phyloP scores from a whole-genome alignment of 2,329 filamentous ascomycete genomes.

The Monascus ruber region DNA sequence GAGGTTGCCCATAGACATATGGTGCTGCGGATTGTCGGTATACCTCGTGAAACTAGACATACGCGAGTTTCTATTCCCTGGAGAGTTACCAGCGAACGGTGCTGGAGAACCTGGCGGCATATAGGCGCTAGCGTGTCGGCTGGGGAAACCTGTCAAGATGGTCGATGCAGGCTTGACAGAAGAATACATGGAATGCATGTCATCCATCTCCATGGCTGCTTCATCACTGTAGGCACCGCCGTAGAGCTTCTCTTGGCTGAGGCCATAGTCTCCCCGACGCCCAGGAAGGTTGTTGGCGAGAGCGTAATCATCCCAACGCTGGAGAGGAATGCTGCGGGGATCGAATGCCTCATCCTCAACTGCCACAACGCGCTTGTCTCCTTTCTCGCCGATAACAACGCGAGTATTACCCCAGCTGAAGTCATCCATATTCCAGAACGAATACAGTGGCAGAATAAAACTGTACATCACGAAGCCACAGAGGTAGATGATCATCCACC shows the following conservation, averaged over 20 bases:
- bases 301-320: constrained; percentile 97
- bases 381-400: constrained; percentile 90
- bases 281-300: constrained; percentile 76
- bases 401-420: constrained; percentile 98
- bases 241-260: constrained; percentile 51
- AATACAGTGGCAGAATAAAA: constrained; percentile 83
- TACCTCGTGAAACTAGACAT: constrained; percentile 55
- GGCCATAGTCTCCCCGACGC: constrained; percentile 58
- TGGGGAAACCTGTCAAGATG: constrained; percentile 71
- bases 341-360: constrained; percentile 77
- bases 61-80: constrained; percentile 53
- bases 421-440: constrained; percentile 99
- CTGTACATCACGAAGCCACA: constrained; percentile 92
- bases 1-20: constrained; percentile 50
- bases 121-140: constrained; percentile 51
- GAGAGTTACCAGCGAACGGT: constrained; percentile 48
- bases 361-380: constrained; percentile 78
- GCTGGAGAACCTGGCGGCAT: constrained; percentile 77
- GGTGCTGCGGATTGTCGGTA: constrained; percentile 50
- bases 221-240: constrained; percentile 59
- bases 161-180: constrained; percentile 79
- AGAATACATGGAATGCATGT: constrained; percentile 93
- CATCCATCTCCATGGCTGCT: constrained; percentile 82
- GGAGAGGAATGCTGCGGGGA: constrained; percentile 81
- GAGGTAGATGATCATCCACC: constrained; percentile 99